phyloP scores from a whole-genome alignment of 306 rosid species.

The Fragaria nilgerrensis region DNA sequence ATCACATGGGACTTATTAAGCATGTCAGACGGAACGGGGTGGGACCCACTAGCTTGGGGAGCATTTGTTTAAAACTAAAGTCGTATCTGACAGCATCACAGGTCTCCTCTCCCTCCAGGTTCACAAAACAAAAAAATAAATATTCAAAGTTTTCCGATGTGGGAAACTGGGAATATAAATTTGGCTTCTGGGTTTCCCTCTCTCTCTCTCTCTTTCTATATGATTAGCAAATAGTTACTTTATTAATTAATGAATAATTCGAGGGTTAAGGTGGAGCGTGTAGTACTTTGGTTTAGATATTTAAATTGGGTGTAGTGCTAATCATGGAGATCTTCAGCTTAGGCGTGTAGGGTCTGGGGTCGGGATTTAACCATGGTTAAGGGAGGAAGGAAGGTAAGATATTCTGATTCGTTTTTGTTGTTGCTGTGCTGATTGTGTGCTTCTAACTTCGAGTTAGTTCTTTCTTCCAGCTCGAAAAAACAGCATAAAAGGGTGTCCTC shows the following conservation, averaged over 20 bases:
- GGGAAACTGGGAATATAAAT: neutral
- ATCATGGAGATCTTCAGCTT: slow-evolving; percentile 7
- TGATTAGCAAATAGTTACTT: slow-evolving; percentile 5
- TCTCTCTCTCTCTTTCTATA: neutral
- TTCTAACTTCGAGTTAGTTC: slow-evolving; percentile 5
- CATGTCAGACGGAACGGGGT: slow-evolving; percentile 29
- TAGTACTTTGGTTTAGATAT: neutral
- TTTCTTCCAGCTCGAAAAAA: slow-evolving; percentile 13
- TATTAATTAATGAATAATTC: neutral
- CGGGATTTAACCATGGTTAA: slow-evolving; percentile 13
- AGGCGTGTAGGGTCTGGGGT: neutral
- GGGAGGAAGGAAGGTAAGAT: neutral
- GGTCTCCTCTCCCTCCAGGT: neutral
- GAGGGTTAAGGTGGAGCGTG: slow-evolving; percentile 5
- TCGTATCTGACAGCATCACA: slow-evolving; percentile 24
- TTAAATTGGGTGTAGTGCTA: neutral
- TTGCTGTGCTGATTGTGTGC: neutral
- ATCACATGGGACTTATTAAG: slow-evolving; percentile 44
- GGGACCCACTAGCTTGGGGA: slow-evolving; percentile 11
- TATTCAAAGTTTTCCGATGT: slow-evolving; percentile 7
- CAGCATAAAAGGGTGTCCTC: neutral
- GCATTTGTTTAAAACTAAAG: slow-evolving; percentile 31
- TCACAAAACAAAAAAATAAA: neutral
- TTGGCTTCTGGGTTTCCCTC: neutral
- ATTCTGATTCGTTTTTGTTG: slow-evolving; percentile 13